Conservation (phyloP, 805 yeast species). For the Tetrapisispora nanseiensis region DNA sequence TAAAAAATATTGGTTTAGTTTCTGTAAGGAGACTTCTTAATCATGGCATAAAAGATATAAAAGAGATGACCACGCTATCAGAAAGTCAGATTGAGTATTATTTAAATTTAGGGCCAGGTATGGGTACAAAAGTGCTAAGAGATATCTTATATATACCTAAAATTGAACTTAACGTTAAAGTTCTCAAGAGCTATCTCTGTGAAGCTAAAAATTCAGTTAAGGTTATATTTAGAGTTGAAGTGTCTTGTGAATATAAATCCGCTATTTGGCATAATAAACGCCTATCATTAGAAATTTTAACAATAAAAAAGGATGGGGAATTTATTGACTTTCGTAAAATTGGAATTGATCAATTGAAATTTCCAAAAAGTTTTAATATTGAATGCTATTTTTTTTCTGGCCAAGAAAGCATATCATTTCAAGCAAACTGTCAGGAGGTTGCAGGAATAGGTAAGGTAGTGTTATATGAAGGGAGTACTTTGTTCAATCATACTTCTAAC, state of each 20-base stretch:
- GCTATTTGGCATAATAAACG: slow-evolving; percentile 29
- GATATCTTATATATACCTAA: slow-evolving; percentile 32
- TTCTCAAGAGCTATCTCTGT: slow-evolving; percentile 8
- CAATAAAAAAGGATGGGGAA: slow-evolving; percentile 26
- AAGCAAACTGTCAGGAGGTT: slow-evolving; percentile 33
- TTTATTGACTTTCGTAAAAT: slow-evolving; percentile 39
- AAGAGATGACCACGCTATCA: slow-evolving; percentile 25
- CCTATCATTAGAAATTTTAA: slow-evolving; percentile 27
- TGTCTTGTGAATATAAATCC: slow-evolving; percentile 14
- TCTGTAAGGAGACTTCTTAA: slow-evolving; percentile 32
- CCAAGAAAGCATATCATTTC: slow-evolving; percentile 22
- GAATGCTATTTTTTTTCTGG: slow-evolving; percentile 12
- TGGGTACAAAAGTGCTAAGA: slow-evolving; percentile 30
- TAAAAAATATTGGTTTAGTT: slow-evolving; percentile 38
- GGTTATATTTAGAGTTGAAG: slow-evolving; percentile 16
- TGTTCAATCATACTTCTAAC: not conserved
- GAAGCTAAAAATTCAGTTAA: slow-evolving; percentile 3
- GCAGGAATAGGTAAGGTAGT: slow-evolving; percentile 22
- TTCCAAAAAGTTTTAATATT: slow-evolving; percentile 24
- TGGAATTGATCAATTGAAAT: slow-evolving; percentile 17
- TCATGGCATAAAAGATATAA: slow-evolving; percentile 29
- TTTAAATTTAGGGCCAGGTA: slow-evolving; percentile 34
- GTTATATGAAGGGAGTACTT: slow-evolving; percentile 5
- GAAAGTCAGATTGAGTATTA: slow-evolving; percentile 33
- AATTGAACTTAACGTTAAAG: slow-evolving; percentile 19